Evolutionary conservation across 2,329 filamentous ascomycete genomes (phyloP), one percentile per base, ranked within the genome.

Genomic region (Chaetomium globosum): DNA sequence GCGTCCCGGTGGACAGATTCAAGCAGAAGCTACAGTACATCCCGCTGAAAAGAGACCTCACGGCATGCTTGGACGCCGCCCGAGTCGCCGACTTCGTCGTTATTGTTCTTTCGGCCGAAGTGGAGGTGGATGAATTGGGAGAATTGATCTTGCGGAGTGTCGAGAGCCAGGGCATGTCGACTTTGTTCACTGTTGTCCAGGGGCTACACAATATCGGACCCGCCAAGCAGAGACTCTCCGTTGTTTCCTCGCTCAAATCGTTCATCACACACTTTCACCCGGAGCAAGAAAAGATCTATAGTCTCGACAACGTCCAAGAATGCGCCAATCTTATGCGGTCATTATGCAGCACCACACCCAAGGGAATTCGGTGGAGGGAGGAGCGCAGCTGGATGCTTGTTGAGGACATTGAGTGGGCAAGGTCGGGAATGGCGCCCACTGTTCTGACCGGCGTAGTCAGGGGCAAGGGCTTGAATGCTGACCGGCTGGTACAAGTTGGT

Each of bases 181-280:
- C 93, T 26, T 85, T 96, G n/a, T 87, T 96, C 73, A 92, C 92
- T 0, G 85, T 92, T 13, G 92, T 96, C 0, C 90, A 96, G 73
- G 88, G 88, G 5, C 80, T 98, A 13, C 89, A 94, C 64, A 85
- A 85, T 65, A 81, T 97, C 48, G 90, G 96, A 71, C 88, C 92
- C 0, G 83, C 87, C 9, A 97, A 97, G 78, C 89, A 89, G 75
- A 84, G 89, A 65, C 83, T 87, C 0, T 89, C 93, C 65, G 87
- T 96, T 12, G 80, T 94, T 57, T 84, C 88, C 56, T 97, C 93
- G 1, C 83, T 99, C 63, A 95, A 93, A 76, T 96, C 92, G 1
- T 97, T 91, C 79, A 93, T 98, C 73, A 92, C 88, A 30, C 94
- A 97, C 76, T 99, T 97, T 80, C 94, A 98, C 76, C 93, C 95